Evolutionary conservation across 805 yeast species (phyloP).

Genomic region (Komagataella pseudopastoris): DNA sequence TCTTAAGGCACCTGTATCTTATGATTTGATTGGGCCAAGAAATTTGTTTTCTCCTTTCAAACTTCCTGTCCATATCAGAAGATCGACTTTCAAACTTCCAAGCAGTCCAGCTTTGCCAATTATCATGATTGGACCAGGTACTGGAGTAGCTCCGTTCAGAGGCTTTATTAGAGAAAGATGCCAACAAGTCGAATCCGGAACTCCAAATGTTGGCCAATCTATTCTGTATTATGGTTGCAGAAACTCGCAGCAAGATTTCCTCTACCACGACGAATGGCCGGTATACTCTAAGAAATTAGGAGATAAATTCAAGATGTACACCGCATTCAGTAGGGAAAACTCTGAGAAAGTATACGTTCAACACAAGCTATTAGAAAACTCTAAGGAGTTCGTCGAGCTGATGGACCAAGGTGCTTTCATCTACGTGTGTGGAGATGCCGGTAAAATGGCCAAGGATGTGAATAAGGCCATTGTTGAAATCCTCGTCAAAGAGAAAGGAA

Average conservation of each 20-base stretch:
- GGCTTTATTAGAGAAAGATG: constrained; percentile 87
- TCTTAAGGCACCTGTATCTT: constrained; percentile 35
- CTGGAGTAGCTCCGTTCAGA: constrained; percentile 97
- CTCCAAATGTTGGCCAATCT: constrained; percentile 51
- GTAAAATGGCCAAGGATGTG: constrained; percentile 91
- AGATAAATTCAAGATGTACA: constrained; percentile 51
- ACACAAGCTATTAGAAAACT: constrained; percentile 47
- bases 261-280: constrained; percentile 86
- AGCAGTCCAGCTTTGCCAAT: constrained; percentile 72
- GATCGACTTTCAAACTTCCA: constrained; percentile 90
- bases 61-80: constrained; percentile 85
- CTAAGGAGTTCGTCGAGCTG: constrained; percentile 39
- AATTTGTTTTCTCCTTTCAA: constrained; percentile 34
- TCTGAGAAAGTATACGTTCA: constrained; percentile 68
- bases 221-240: constrained; percentile 84
- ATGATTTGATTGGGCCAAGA: constrained; percentile 81
- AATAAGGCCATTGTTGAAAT: constrained; percentile 55
- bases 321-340: constrained; percentile 79
- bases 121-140: constrained; percentile 94
- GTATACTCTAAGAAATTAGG: constrained; percentile 50
- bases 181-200: constrained; percentile 31
- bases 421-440: constrained; percentile 96
- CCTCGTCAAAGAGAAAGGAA: constrained; percentile 45
- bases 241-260: constrained; percentile 61
- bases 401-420: constrained; percentile 64